Conservation (phyloP, 108 stramenopile genomes). For the Fragilaria radians region DNA sequence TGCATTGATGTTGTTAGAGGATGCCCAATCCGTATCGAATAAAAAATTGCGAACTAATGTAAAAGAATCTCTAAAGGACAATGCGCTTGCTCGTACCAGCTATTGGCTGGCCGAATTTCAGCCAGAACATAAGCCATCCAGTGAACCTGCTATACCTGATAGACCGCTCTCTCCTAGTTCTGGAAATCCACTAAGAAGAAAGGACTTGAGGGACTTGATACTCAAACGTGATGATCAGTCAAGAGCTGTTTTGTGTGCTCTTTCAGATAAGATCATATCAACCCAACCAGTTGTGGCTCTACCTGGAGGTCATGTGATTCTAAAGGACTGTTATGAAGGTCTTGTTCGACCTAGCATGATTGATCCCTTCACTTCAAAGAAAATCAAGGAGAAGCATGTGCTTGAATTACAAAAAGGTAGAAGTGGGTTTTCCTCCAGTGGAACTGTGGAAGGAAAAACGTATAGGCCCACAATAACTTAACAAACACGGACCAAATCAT, state of each 20-base stretch:
- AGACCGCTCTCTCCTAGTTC: conserved; percentile 82
- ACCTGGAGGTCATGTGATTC: conserved; percentile 40
- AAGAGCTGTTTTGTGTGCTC: conserved; percentile 47
- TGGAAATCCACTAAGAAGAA: conserved; percentile 64
- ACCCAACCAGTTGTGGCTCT: conserved; percentile 68
- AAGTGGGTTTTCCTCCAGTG: conserved; percentile 68
- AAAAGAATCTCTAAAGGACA: conserved; percentile 8
- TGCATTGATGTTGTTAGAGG: too few species aligned
- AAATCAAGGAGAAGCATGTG: conserved; percentile 64
- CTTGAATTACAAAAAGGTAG: conserved; percentile 57
- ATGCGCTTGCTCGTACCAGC: conserved; percentile 41
- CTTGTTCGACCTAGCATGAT: conserved; percentile 40
- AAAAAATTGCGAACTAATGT: conserved; percentile 22
- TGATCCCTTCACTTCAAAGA: conserved; percentile 71
- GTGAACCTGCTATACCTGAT: conserved; percentile 44
- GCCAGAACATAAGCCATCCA: conserved; percentile 32
- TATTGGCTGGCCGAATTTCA: conserved; percentile 83
- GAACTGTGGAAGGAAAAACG: conserved; percentile 48
- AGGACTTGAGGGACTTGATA: conserved; percentile 59
- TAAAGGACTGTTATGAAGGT: conserved; percentile 59
- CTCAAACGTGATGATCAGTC: conserved; percentile 36
- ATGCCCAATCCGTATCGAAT: conserved; percentile 21
- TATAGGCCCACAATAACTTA: conserved; percentile 75
- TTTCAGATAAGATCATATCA: conserved; percentile 73
- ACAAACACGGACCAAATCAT: too few species aligned